These are phyloP conservation scores for Aspergillus sp. DNA, from an alignment of 2,329 filamentous ascomycete genomes.

Conservation along the genomic window DNA sequence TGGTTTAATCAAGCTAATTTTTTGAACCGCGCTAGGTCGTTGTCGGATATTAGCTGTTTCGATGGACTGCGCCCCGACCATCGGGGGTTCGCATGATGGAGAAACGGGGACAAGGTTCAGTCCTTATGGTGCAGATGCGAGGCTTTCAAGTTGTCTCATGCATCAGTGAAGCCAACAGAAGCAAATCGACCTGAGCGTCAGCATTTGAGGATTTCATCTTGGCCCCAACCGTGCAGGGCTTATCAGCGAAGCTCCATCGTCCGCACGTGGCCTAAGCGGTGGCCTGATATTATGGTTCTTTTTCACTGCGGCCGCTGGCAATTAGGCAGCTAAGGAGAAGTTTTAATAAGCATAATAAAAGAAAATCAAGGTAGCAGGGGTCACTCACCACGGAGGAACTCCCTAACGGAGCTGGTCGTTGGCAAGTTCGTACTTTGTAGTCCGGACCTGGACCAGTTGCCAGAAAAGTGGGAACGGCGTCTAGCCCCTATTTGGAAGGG, in stretches of 20 bases:
- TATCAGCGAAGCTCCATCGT: background rate
- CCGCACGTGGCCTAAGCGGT: background rate
- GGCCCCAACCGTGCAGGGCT: slow-evolving; percentile 3
- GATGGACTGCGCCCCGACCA: background rate
- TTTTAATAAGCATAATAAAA: slow-evolving; percentile 2
- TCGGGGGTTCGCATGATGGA: no score
- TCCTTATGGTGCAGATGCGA: background rate
- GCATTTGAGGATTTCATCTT: background rate
- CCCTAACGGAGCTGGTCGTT: background rate
- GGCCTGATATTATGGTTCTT: background rate
- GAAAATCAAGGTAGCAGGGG: background rate
- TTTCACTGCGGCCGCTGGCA: background rate
- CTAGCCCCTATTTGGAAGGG: background rate
- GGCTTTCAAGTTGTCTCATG: background rate
- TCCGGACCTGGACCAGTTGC: no score
- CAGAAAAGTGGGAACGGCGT: background rate
- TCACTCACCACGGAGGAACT: background rate
- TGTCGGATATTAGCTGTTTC: slow-evolving; percentile 4
- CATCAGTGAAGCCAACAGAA: background rate
- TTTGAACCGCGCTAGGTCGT: background rate
- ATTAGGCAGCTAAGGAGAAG: background rate
- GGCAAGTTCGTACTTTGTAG: no score
- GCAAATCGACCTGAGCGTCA: background rate
- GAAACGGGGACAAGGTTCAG: background rate
- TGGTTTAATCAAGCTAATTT: background rate